Base-by-base conservation (phyloP, 2,329 filamentous ascomycete genomes). In the Metarhizium album region DNA sequence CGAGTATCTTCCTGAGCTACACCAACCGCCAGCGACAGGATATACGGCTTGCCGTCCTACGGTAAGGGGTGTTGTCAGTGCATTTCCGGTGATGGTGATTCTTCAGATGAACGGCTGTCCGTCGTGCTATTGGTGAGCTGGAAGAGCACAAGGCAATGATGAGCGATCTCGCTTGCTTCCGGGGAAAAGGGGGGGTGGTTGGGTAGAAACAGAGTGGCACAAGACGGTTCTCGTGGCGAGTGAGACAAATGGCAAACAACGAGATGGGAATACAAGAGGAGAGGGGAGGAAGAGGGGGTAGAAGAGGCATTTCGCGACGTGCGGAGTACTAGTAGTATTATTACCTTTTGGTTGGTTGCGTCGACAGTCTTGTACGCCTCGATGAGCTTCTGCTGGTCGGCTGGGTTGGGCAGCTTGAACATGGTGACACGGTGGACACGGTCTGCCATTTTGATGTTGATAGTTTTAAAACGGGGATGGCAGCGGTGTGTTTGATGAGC, bases 41-140 rank as follows among this genome's bases (percentile, higher is more conserved):
- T 85, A 64, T 88, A 89, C 1, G 81, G 81, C 62, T 85, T 81
- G 54, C 82, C 84, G 59, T 86, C 76, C 85, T 88, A 46, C 37
- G 14, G 33, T 27, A 35, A 13, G 46, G 20, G 13, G 45, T 2
- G 59, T n/a, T 52, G 46, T 54, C 29, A 43, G 52, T 27, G 1
- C 56, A 50, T 52, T 61, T 53, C 13, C n/a, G n/a, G 47, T 48
- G 4, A 47, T 52, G 52, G 14, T 35, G 7, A 4, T 35, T 35
- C 14, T 33, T 46, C 24, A 46, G 24, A 31, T 46, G 43, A 48
- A 48, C 16, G 37, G 14, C 13, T 27, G 31, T 22, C 37, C 16
- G 16, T 18, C n/a, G 37, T 18, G 37, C 6, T 40, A 40, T 22
- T 40, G 37, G 37, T 42, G 16, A 7, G 16, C 14, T 20, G 14